Evolutionary conservation across 495 filamentous ascomycete species (phyloP).

Genomic region (Penicillium alfredii): DNA sequence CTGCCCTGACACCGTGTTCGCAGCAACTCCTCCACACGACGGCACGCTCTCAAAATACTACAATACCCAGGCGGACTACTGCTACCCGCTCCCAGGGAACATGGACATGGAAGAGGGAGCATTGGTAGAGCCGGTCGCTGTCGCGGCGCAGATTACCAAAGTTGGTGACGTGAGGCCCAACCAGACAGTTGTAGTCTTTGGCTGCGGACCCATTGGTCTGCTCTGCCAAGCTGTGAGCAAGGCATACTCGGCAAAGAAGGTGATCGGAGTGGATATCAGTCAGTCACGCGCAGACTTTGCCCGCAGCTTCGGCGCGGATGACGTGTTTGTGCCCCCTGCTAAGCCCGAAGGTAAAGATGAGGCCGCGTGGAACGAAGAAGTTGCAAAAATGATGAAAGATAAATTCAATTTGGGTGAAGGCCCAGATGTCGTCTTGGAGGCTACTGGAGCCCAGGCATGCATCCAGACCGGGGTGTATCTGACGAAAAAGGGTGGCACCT

Average conservation of each 20-base stretch:
- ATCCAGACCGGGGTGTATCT: conserved; percentile 69
- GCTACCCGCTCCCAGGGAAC: conserved; percentile 67
- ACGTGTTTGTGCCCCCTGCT: conserved; percentile 52
- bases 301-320: conserved; percentile 55
- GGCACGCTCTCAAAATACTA: conserved; percentile 80
- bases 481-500: conserved; percentile 66
- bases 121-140: conserved; percentile 73
- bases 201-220: conserved; percentile 79
- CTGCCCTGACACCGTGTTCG: conserved; percentile 66
- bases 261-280: conserved; percentile 75
- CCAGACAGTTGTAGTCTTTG: conserved; percentile 75
- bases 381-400: conserved; percentile 49
- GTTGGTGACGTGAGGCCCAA: conserved; percentile 65
- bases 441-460: conserved; percentile 69
- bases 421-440: conserved; percentile 78
- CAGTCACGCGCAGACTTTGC: conserved; percentile 66
- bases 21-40: conserved; percentile 74
- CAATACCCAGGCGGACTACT: conserved; percentile 67
- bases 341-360: conserved; percentile 10
- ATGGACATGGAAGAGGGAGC: conserved; percentile 77
- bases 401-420: conserved; percentile 43
- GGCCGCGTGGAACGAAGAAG: conserved; percentile 56
- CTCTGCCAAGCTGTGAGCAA: conserved; percentile 73
- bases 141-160: conserved; percentile 72
- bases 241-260: conserved; percentile 66